Evolutionary conservation across 352 stramenopile genomes (phyloP), one percentile per base, ranked within the genome.

Genomic region (Globisporangium megalacanthum): DNA sequence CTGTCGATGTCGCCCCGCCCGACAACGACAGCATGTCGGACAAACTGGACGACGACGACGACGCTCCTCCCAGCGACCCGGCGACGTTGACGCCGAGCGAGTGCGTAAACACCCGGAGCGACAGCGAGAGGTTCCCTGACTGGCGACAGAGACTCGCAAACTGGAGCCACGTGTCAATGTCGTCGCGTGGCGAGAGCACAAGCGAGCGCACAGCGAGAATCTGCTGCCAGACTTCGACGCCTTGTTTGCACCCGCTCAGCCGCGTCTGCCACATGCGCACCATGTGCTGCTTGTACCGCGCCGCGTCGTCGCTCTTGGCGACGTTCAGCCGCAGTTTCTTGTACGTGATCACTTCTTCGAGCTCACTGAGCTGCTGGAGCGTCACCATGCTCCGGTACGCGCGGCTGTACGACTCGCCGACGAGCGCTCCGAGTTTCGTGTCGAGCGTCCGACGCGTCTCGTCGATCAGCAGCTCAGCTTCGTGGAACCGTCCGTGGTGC

Each of bases 301-400:
- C 77, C 1, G 85, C 82, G 59, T 95, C 80, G 61, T 92, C 78
- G 1, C 71, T 69, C 48, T 88, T 92, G 8, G 70, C 65, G 10
- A 89, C 81, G 55, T 90, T 77, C 15, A 75, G 49, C 0, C 79
- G 75, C 19, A 94, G 62, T 56, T 97, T 96, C 58, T 95, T 92
- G 61, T 97, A 97, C 48, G 82, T 86, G 48, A 98, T 94, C n/a
- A 99, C 96, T 72, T 99, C 97, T 68, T 99, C 96, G 63, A 99
- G 71, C 66, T 99, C 97, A 41, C 92, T 91, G 11, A 99, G 75
- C 55, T 97, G 92, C 79, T 99, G 96, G 54, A 98, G 77, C 48
- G 89, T 98, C 8, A 99, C 93, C 75, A 99, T 97, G 58, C 92
- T 96, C 37, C 81, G 82, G 65, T 99, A 99, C 4, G 95, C 96